These are phyloP conservation scores for Sanguinoderma infundibulare DNA, from an alignment of 1,284 basidiomycete genomes.

Conservation along the genomic window DNA sequence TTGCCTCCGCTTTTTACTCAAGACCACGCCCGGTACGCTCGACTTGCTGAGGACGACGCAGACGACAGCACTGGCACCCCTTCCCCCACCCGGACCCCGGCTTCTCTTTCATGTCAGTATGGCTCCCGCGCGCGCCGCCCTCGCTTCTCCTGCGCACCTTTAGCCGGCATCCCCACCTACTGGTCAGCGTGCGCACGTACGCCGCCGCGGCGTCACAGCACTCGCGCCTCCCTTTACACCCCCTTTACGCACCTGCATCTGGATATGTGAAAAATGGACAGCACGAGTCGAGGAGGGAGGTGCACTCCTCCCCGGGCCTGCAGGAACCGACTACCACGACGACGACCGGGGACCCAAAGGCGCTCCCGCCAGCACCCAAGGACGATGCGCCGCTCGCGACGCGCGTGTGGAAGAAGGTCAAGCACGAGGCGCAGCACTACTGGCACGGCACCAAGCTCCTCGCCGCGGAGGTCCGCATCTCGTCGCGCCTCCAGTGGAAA, in stretches of 20 bases:
- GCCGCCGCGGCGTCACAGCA: constrained; percentile 18
- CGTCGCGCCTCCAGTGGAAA: constrained; percentile 87
- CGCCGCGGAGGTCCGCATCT: constrained; percentile 94
- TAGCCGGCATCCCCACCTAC: constrained; percentile 34
- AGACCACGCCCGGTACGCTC: not conserved
- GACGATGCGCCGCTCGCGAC: constrained; percentile 56
- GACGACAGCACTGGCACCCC: constrained; percentile 4
- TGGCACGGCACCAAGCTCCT: constrained; percentile 97
- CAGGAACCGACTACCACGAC: constrained; percentile 19
- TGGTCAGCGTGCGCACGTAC: constrained; percentile 21
- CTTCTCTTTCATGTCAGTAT: constrained; percentile 36
- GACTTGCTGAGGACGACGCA: constrained; percentile 6
- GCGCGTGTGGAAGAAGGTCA: constrained; percentile 89
- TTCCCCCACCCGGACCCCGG: constrained; percentile 1
- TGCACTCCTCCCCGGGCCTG: constrained; percentile 17
- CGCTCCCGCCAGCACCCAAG: constrained; percentile 54
- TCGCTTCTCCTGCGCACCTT: constrained; percentile 46
- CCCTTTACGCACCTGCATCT: constrained; percentile 11
- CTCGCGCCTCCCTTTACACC: constrained; percentile 20
- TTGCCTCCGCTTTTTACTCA: not conserved
- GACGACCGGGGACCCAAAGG: constrained; percentile 42
- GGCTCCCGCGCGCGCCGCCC: constrained; percentile 43
- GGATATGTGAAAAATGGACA: not conserved
- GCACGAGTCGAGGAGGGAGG: not conserved
- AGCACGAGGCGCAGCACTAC: constrained; percentile 96